These are phyloP conservation scores for Fistulinella prunicolor DNA, from an alignment of 768 basidiomycete species.

Conservation along the genomic window DNA sequence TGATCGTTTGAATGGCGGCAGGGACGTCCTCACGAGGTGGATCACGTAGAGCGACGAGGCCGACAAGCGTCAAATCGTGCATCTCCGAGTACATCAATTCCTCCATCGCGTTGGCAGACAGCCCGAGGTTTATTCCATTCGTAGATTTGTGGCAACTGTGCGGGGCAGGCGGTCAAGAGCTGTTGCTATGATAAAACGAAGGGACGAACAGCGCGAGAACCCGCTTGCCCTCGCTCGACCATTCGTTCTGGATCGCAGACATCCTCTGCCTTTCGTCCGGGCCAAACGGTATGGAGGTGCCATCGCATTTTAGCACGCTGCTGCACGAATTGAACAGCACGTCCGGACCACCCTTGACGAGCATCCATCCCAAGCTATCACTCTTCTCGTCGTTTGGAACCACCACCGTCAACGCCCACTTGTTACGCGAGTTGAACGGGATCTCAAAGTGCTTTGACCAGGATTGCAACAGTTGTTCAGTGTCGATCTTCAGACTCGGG, in stretches of 20 bases:
- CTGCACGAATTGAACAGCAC: constrained; percentile 43
- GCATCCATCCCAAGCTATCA: constrained; percentile 31
- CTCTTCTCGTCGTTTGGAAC: constrained; percentile 8
- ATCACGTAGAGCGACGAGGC: constrained; percentile 54
- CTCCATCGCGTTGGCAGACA: constrained; percentile 26
- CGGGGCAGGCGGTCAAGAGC: neutral
- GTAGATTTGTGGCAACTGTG: constrained; percentile 31
- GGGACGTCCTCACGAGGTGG: constrained; percentile 54
- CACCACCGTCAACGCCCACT: constrained; percentile 51
- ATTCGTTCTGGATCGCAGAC: constrained; percentile 34
- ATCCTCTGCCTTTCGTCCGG: constrained; percentile 19
- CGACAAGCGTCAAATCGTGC: constrained; percentile 43
- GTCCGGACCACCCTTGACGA: constrained; percentile 61
- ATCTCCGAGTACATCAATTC: constrained; percentile 41
- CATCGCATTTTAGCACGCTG: constrained; percentile 30
- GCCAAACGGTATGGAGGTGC: constrained; percentile 32
- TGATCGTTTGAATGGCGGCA: constrained; percentile 44
- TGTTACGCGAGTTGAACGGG: constrained; percentile 50
- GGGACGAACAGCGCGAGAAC: constrained; percentile 44
- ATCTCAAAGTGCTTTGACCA: constrained; percentile 33
- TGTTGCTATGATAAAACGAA: neutral
- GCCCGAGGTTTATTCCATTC: constrained; percentile 15
- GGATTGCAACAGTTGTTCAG: constrained; percentile 16
- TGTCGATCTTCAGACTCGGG: constrained; percentile 17
- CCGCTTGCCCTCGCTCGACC: constrained; percentile 51